These are phyloP conservation scores for Dendryphion nanum DNA, from an alignment of 2,329 filamentous ascomycete species.

Conservation along the genomic window DNA sequence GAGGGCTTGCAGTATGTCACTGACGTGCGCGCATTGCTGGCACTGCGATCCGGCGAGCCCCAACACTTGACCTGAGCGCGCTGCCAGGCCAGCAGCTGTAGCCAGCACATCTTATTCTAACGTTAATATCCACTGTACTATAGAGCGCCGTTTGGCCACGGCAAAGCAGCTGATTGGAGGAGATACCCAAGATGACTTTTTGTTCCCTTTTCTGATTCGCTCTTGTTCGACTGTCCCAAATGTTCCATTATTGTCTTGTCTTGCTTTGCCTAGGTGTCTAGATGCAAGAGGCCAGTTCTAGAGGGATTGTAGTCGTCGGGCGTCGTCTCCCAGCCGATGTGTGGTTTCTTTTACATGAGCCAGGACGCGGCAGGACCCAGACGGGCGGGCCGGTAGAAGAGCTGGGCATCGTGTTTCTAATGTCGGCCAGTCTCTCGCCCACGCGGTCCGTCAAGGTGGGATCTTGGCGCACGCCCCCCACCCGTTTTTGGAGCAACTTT, in stretches of 20 bases:
- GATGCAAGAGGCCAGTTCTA: no score
- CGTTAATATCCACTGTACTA: constrained; percentile 33
- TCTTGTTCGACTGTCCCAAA: no score
- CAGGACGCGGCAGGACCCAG: constrained; percentile 10
- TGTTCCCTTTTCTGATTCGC: no score
- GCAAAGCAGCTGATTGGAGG: constrained; percentile 25
- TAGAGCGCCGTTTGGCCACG: constrained; percentile 23
- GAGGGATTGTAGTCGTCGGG: no score
- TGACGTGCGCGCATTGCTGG: constrained; percentile 87
- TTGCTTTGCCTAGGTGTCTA: no score
- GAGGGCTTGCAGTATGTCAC: constrained; percentile 96
- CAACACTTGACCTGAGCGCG: constrained; percentile 15
- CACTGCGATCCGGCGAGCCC: constrained; percentile 78
- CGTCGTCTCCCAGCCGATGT: no score
- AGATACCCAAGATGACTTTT: constrained; percentile 33
- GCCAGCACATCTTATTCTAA: no score
- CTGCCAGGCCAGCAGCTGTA: constrained; percentile 12
- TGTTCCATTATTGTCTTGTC: no score
- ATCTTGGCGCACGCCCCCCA: constrained; percentile 11
- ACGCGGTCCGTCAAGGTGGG: constrained; percentile 8
- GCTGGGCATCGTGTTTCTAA: constrained; percentile 4
- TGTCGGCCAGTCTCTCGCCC: constrained; percentile 6
- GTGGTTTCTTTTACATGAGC: constrained; percentile 17
- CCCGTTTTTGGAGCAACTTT: constrained; percentile 1
- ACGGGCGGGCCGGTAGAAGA: constrained; percentile 11